Percentiles rank a stretch among this genome's conserved stretches.
These are phyloP conservation scores for Hysterangium stoloniferum DNA, from an alignment of 768 basidiomycete genomes.

Conservation along the genomic window DNA sequence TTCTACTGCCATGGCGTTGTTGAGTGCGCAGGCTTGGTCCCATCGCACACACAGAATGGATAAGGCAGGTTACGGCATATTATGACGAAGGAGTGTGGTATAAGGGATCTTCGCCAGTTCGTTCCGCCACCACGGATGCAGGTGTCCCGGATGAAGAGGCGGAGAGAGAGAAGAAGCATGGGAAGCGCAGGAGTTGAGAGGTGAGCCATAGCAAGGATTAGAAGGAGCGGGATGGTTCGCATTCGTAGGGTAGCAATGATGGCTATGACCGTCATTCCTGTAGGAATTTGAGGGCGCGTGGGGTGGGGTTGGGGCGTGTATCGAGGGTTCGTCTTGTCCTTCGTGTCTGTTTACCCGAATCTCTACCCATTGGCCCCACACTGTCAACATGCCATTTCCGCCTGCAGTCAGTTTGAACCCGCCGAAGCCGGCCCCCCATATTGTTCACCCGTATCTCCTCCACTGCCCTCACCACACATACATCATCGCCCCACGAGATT, in stretches of 20 bases:
- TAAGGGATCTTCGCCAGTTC: background rate
- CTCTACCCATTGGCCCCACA: background rate
- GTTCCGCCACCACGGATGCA: background rate
- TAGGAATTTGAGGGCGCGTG: background rate
- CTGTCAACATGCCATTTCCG: background rate
- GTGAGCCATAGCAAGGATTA: no score
- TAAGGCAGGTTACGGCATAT: background rate
- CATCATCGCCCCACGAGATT: no score
- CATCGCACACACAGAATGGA: background rate
- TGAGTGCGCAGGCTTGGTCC: background rate
- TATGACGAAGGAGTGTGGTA: background rate
- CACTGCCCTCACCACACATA: slow-evolving; percentile 16
- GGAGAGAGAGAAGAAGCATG: no score
- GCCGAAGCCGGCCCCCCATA: slow-evolving; percentile 19
- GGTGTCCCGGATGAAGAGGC: no score
- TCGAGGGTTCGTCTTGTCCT: no score
- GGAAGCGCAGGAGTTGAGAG: no score
- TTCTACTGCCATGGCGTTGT: no score
- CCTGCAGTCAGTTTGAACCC: background rate
- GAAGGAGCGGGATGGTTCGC: no score
- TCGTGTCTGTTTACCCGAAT: background rate
- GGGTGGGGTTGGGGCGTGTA: background rate
- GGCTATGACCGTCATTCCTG: background rate
- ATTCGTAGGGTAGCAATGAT: no score
- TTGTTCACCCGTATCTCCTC: slow-evolving; percentile 47